phyloP scores from a whole-genome alignment of 2,329 filamentous ascomycete genomes.

The Cladosporium sp. region DNA sequence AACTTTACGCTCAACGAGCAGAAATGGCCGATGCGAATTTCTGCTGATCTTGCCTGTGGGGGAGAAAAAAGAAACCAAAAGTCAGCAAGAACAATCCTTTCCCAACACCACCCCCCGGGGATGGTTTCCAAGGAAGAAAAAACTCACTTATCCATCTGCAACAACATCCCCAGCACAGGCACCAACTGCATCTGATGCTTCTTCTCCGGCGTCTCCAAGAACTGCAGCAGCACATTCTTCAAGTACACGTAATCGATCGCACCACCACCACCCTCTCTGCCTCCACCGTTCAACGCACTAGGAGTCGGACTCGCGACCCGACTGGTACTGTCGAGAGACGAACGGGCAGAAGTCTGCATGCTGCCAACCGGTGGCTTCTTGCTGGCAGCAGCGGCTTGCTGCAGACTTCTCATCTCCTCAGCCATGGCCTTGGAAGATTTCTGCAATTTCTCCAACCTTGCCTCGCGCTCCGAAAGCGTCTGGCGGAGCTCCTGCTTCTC shows the following conservation, averaged over 20 bases:
- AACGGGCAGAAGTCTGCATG: conserved; percentile 48
- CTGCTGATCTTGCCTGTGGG: conserved; percentile 72
- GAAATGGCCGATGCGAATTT: conserved; percentile 77
- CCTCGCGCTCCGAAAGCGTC: conserved; percentile 71
- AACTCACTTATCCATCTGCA: conserved; percentile 71
- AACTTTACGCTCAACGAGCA: conserved; percentile 45
- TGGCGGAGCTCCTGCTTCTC: conserved; percentile 71
- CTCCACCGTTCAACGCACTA: conserved; percentile 23
- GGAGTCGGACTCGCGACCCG: conserved; percentile 43
- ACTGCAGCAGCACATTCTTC: conserved; percentile 77
- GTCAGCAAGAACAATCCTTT: too few relatives aligned
- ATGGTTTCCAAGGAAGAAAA: too few relatives aligned
- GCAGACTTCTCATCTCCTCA: conserved; percentile 52
- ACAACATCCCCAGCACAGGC: conserved; percentile 68
- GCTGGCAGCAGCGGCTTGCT: conserved; percentile 30
- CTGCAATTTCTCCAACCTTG: conserved; percentile 72
- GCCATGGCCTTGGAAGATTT: conserved; percentile 60
- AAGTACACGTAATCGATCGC: conserved; percentile 62
- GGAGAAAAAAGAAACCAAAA: background rate
- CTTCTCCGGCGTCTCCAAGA: conserved; percentile 75
- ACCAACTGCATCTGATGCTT: conserved; percentile 71
- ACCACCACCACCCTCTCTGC: conserved; percentile 12
- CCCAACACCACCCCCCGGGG: too few relatives aligned
- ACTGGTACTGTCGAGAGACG: conserved; percentile 52
- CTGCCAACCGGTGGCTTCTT: conserved; percentile 33